These are phyloP conservation scores for Daldinia grandis DNA, from an alignment of 495 filamentous ascomycete genomes.

Conservation along the genomic window DNA sequence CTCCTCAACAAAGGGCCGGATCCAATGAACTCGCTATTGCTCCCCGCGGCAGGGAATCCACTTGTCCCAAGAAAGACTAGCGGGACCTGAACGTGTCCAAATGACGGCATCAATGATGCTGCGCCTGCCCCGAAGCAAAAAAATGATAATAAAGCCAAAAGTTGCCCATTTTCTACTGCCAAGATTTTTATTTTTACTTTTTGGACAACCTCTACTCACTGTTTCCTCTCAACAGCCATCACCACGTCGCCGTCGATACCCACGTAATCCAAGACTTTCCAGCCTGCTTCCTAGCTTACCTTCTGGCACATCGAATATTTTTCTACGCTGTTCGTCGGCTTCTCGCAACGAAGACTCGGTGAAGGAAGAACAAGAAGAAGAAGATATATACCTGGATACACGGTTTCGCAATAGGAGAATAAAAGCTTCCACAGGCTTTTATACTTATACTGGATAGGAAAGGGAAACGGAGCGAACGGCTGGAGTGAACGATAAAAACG, in stretches of 20 bases:
- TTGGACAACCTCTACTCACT: neutral
- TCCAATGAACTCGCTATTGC: neutral
- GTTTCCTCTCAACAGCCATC: neutral
- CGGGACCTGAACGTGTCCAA: conserved; percentile 38
- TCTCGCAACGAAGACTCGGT: neutral
- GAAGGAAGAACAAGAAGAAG: too few species aligned
- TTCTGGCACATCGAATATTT: neutral
- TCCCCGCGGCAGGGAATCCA: neutral
- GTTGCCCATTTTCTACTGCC: neutral
- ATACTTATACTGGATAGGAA: too few species aligned
- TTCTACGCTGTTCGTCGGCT: neutral
- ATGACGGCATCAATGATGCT: conserved; percentile 44
- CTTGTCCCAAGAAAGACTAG: conserved; percentile 30
- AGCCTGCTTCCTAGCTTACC: neutral
- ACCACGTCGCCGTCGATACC: neutral
- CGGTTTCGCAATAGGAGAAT: neutral
- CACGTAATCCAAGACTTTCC: neutral
- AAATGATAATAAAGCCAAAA: conserved; percentile 13
- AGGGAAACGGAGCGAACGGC: neutral
- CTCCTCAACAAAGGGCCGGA: neutral
- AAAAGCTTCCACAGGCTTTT: neutral
- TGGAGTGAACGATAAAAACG: neutral
- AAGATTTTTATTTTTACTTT: neutral
- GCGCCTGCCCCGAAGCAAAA: conserved; percentile 29
- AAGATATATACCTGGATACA: neutral